These are phyloP conservation scores for Trametes coccinea DNA, from an alignment of 768 basidiomycete genomes.

Conservation along the genomic window DNA sequence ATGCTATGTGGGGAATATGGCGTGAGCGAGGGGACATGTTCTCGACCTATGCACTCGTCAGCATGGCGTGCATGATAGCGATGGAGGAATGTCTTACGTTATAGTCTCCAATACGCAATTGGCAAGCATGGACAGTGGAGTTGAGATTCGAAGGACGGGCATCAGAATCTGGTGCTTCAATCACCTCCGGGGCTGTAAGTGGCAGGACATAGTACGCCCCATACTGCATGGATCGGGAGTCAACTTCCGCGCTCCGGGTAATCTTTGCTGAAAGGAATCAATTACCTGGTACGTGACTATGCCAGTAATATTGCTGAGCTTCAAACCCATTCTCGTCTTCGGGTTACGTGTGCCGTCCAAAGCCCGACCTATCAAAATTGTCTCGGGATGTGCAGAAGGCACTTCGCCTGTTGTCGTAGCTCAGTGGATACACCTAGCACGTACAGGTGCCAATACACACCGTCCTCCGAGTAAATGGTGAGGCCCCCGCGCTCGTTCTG, in stretches of 20 bases:
- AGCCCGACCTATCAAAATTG: conserved; percentile 53
- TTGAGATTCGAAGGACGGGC: conserved; percentile 43
- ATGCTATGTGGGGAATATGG: conserved; percentile 50
- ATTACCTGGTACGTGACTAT: conserved; percentile 52
- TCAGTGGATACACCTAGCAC: not conserved
- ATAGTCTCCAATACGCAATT: conserved; percentile 58
- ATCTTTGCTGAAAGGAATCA: too few species aligned
- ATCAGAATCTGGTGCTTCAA: conserved; percentile 38
- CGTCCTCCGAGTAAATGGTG: conserved; percentile 47
- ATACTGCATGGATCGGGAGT: conserved; percentile 15
- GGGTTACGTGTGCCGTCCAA: conserved; percentile 57
- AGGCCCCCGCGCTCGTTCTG: conserved; percentile 57
- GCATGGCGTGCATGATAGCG: not conserved
- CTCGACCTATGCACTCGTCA: conserved; percentile 42
- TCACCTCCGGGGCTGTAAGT: conserved; percentile 50
- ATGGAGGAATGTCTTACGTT: conserved; percentile 40
- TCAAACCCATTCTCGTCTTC: conserved; percentile 45
- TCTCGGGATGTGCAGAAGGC: conserved; percentile 61
- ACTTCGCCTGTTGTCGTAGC: conserved; percentile 36
- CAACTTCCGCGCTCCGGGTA: too few species aligned
- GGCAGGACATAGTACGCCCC: conserved; percentile 62
- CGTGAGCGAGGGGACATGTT: conserved; percentile 53
- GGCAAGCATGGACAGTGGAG: conserved; percentile 39
- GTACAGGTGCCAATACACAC: not conserved
- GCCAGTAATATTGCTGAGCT: conserved; percentile 53